These are phyloP conservation scores for Penicillium samsonianum DNA, from an alignment of 495 filamentous ascomycete species.

Conservation along the genomic window DNA sequence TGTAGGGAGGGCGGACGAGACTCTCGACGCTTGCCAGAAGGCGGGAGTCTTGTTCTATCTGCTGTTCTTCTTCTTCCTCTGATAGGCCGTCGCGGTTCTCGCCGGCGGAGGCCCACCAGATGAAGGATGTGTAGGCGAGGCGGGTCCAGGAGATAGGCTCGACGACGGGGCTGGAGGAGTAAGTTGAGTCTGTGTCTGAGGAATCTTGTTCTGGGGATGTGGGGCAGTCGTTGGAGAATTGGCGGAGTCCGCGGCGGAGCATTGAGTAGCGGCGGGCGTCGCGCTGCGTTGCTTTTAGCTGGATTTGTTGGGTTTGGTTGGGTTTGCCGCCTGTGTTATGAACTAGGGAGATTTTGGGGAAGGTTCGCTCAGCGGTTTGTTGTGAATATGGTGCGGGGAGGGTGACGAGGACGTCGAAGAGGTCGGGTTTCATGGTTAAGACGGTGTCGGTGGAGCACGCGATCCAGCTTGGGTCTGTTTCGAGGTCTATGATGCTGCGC, in stretches of 20 bases:
- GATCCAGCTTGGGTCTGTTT: slow-evolving; percentile 72
- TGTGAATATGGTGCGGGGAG: slow-evolving; percentile 67
- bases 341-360: slow-evolving; percentile 64
- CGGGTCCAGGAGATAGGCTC: slow-evolving; percentile 87
- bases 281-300: slow-evolving; percentile 84
- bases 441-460: slow-evolving; percentile 95
- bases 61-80: slow-evolving; percentile 47
- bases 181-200: slow-evolving; percentile 48
- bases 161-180: slow-evolving; percentile 55
- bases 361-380: slow-evolving; percentile 58
- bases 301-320: slow-evolving; percentile 28
- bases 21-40: slow-evolving; percentile 46
- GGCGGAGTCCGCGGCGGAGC: slow-evolving; percentile 66
- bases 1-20: slow-evolving; percentile 31
- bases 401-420: slow-evolving; percentile 86
- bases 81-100: slow-evolving; percentile 64
- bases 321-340: slow-evolving; percentile 29
- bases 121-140: slow-evolving; percentile 86
- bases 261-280: slow-evolving; percentile 78
- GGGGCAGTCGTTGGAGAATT: slow-evolving; percentile 40
- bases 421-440: slow-evolving; percentile 74
- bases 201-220: slow-evolving; percentile 27
- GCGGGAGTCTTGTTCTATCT: slow-evolving; percentile 45
- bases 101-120: slow-evolving; percentile 98
- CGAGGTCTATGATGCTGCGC: slow-evolving; percentile 35